Base-by-base conservation (phyloP, 805 yeast species). In the Alloascoidea hylecoeti region DNA sequence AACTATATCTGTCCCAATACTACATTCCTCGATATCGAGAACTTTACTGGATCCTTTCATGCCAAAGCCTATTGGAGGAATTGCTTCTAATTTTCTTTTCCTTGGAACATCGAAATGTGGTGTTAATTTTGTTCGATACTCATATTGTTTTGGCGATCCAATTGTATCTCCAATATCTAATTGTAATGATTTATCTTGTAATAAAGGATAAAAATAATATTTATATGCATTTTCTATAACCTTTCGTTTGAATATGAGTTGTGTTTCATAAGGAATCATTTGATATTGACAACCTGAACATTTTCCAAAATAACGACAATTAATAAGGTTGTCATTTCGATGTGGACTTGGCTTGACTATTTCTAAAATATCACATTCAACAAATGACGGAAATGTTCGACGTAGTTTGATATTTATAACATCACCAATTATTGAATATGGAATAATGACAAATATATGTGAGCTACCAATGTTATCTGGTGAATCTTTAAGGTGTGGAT, bases 211-310 rank as follows among this genome's bases (percentile, higher is more conserved):
- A 16, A 64, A 61, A 52, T 84, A 78, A 53, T 67, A 80, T 42
- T 71, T 69, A 59, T 75, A 92, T 1, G 98, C 98, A 50, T 83
- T 82, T 16, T 56, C 66, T 17, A 92, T 80, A 2, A 94, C 86
- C 17, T 72, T 60, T 43, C 72, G 68, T 55, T 92, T 92, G 51
- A 81, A 66, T 38, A 57, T 60, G 38, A 92, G 63, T 58, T 89
- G 97, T 33, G 75, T 66, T 1, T 66, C 67, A 53, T 92, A 92
- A 2, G 70, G 64, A 23, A 86, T 60, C 55, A 75, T 75, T 54
- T 92, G 97, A 53, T 76, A 85, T 59, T 92, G 97, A 56, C 97
- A 88, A 2, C 97, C 97, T 1, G 95, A 83, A 55, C 96, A 88
- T 44, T 74, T 73, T 12, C 95, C 95, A 60, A 89, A 92, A 60